phyloP scores from a whole-genome alignment of 208 protist species.

The Kentomonas sorsogonicus region DNA sequence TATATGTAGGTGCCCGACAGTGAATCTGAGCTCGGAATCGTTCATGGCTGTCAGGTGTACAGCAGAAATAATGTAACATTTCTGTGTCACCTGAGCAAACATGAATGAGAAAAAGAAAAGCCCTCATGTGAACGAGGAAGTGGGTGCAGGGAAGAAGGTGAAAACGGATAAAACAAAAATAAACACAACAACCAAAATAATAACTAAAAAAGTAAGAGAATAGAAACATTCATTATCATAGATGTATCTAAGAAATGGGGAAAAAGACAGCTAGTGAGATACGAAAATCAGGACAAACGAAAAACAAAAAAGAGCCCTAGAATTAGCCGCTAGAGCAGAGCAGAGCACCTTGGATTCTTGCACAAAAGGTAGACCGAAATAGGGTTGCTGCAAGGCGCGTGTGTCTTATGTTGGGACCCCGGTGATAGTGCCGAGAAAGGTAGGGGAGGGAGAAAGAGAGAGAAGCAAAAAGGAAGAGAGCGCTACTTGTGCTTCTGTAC shows the following conservation, averaged over 20 bases:
- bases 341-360: no score
- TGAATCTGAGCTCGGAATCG: no score
- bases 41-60: no score
- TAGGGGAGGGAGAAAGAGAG: conserved; percentile 5
- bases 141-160: neutral
- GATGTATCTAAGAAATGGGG: neutral
- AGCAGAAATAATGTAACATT: neutral
- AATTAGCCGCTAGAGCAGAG: no score
- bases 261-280: neutral
- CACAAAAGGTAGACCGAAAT: neutral
- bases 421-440: no score
- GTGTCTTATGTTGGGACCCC: no score
- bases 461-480: neutral
- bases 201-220: neutral
- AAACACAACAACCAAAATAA: neutral
- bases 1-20: no score
- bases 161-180: neutral
- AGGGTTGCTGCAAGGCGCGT: neutral
- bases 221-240: neutral
- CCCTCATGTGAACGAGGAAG: neutral
- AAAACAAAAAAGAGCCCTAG: conserved; percentile 1
- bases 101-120: neutral
- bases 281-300: neutral
- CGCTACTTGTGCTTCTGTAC: neutral
- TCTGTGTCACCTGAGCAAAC: neutral